A percentile compares a stretch with the other conserved stretches of the same genome.
Evolutionary conservation across 177 flowering plant genomes (phyloP).

Genomic region (Telopea speciosissima): DNA sequence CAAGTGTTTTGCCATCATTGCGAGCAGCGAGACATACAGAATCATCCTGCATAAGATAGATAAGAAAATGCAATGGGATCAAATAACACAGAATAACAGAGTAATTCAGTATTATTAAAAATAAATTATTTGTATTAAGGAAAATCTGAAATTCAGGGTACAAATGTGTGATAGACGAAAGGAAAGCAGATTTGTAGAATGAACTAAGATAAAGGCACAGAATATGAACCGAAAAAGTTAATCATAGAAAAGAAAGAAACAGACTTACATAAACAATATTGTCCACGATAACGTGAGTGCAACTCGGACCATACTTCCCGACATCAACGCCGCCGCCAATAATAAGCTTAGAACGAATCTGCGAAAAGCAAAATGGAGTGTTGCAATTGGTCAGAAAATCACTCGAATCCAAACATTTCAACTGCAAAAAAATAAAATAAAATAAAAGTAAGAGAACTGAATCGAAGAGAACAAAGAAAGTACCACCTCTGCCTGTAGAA

Average conservation of each 20-base stretch:
- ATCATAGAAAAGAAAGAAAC: neutral
- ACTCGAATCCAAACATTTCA: neutral
- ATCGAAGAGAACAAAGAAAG: neutral
- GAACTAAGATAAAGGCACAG: too few relatives aligned
- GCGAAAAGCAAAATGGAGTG: neutral
- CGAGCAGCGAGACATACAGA: slow-evolving; percentile 73
- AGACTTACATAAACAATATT: slow-evolving; percentile 53
- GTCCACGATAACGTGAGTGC: slow-evolving; percentile 80
- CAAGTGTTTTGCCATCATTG: slow-evolving; percentile 61
- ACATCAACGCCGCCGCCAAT: slow-evolving; percentile 66
- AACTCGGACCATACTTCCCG: slow-evolving; percentile 41
- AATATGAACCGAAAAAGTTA: too few relatives aligned
- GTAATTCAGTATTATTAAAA: neutral
- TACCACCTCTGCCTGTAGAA: slow-evolving; percentile 37
- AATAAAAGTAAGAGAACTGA: neutral
- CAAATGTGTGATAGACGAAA: neutral
- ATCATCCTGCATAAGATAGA: slow-evolving; percentile 51
- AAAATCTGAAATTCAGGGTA: neutral
- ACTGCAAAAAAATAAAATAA: neutral
- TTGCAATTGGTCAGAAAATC: neutral
- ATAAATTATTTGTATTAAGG: too few relatives aligned
- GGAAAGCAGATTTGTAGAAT: neutral
- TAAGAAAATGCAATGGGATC: neutral
- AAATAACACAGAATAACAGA: neutral
- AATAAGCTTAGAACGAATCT: slow-evolving; percentile 59